Evolutionary conservation across 495 filamentous ascomycete genomes (phyloP).

Genomic region (Paragyromitra xinjiangensis): DNA sequence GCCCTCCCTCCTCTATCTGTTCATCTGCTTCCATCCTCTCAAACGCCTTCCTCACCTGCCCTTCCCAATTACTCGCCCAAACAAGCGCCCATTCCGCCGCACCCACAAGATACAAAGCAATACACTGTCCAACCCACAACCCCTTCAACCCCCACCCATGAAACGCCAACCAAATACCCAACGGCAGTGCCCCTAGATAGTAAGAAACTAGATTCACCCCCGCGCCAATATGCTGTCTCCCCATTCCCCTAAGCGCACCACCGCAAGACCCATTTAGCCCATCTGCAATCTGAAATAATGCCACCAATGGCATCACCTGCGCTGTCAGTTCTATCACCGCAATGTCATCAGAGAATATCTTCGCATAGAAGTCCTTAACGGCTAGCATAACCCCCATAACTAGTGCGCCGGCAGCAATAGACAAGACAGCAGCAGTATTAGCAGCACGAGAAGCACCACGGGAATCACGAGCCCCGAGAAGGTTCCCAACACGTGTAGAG

Average conservation of each 20-base stretch:
- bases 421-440: slow-evolving; percentile 79
- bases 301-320: slow-evolving; percentile 84
- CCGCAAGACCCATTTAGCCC: slow-evolving; percentile 85
- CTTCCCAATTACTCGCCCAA: slow-evolving; percentile 77
- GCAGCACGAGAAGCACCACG: slow-evolving; percentile 76
- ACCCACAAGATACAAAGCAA: slow-evolving; percentile 86
- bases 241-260: slow-evolving; percentile 83
- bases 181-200: slow-evolving; percentile 82
- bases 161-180: slow-evolving; percentile 87
- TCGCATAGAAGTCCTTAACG: slow-evolving; percentile 78
- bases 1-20: slow-evolving; percentile 60
- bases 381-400: slow-evolving; percentile 79
- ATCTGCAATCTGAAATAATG: slow-evolving; percentile 94
- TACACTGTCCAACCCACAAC: slow-evolving; percentile 89
- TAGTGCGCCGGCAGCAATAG: slow-evolving; percentile 71
- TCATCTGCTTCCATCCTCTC: slow-evolving; percentile 75
- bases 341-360: slow-evolving; percentile 83
- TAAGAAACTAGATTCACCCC: slow-evolving; percentile 90
- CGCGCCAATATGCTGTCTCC: slow-evolving; percentile 86
- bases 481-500: slow-evolving; percentile 80
- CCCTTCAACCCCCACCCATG: slow-evolving; percentile 87
- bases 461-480: slow-evolving; percentile 76
- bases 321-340: slow-evolving; percentile 78
- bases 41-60: slow-evolving; percentile 79
- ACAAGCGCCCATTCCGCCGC: slow-evolving; percentile 83